Evolutionary conservation across 495 filamentous ascomycete species (phyloP).

Genomic region (Penicillium diatomitis): DNA sequence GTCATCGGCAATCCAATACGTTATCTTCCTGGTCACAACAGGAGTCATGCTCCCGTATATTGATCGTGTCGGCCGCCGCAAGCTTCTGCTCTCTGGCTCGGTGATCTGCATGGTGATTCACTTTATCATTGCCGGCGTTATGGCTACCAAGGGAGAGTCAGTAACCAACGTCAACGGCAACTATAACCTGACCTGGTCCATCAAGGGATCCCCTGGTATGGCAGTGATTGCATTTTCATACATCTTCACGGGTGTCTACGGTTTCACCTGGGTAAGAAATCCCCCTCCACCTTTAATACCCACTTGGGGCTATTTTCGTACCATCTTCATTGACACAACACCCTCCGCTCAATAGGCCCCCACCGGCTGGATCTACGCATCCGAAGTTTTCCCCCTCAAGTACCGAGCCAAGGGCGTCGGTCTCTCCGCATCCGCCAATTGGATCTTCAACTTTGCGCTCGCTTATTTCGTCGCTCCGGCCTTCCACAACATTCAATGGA

Average conservation of each 20-base stretch:
- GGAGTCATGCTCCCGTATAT: constrained; percentile 61
- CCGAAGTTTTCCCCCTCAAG: constrained; percentile 68
- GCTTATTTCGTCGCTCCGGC: constrained; percentile 62
- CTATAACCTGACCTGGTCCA: constrained; percentile 54
- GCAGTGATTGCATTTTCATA: constrained; percentile 71
- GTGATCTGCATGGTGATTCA: constrained; percentile 57
- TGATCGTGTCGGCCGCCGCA: constrained; percentile 64
- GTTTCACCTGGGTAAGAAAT: constrained; percentile 46
- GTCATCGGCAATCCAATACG: constrained; percentile 65
- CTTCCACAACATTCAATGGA: constrained; percentile 65
- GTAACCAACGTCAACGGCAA: constrained; percentile 56
- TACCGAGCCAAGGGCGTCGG: constrained; percentile 65
- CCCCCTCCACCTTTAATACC: background rate
- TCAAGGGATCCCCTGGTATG: constrained; percentile 53
- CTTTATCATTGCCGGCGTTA: constrained; percentile 51
- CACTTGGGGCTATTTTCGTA: background rate
- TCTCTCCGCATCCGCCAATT: constrained; percentile 58
- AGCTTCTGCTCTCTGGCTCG: constrained; percentile 59
- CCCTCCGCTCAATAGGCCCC: constrained; percentile 39
- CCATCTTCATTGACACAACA: background rate
- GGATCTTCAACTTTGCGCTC: constrained; percentile 70
- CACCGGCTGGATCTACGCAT: constrained; percentile 65
- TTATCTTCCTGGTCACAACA: constrained; percentile 65
- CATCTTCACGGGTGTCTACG: constrained; percentile 68
- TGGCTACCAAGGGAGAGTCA: constrained; percentile 40